Evolutionary conservation across 140 eudicot genomes (phyloP), one percentile per base, ranked within the genome.

Genomic region (Senecio squalidus): DNA sequence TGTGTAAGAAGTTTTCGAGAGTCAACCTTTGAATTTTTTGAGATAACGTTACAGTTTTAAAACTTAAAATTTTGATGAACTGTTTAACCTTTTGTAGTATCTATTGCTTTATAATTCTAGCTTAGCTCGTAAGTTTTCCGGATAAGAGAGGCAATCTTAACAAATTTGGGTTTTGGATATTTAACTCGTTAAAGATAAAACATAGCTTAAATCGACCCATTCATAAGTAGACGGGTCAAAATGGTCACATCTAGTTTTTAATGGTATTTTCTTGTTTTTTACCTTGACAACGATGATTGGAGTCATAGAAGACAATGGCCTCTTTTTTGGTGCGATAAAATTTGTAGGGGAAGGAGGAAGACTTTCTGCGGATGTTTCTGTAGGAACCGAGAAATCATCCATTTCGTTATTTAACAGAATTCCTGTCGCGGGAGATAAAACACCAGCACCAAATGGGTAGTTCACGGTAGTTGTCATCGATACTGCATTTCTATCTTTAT

Each of bases 271-370:
- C 2, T 15, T 24, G 22, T 20, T 33, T 33, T 51, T 4, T 77
- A 81, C 98, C 98, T 87, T 87, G 26, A 84, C 76, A 72, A 92
- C 55, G 14, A 92, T 60, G 50, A 92, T 23, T 0, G 98, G 98
- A 28, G 92, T 92, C 98, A 92, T 92, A 47, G 82, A 84, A 39
- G 98, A 87, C 41, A 91, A 61, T 0, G 98, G 98, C 45, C 96
- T 74, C 74, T 92, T 92, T 62, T 85, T 78, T 29, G 98, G 96
- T 17, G 44, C 55, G 17, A 92, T 87, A 46, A 84, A 92, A 66
- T 92, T 92, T 15, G 82, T 31, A 2, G 98, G 98, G 38, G 96
- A 62, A 8, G 98, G 98, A 23, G 96, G 98, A 46, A 92, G 96
- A 16, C 64, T 54, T 58, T 77, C 84, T 0, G 84, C 68, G 5